Percentiles rank a stretch among this genome's conserved stretches.
These are phyloP conservation scores for Exophiala phaeomuriformis DNA, from an alignment of 2,329 filamentous ascomycete species.

Conservation along the genomic window DNA sequence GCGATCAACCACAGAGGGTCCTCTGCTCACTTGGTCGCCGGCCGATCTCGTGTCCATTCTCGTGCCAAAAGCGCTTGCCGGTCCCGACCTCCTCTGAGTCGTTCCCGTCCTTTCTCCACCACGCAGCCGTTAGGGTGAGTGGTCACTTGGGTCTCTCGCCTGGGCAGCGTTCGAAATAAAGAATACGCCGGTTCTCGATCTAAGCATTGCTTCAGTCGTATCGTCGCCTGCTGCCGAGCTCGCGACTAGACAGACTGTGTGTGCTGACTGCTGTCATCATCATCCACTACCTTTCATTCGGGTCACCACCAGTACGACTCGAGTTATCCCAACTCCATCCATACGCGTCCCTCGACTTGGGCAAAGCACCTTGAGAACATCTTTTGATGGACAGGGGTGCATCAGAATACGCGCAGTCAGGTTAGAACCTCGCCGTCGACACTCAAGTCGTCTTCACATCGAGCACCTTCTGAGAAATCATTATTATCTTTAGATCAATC, in stretches of 20 bases:
- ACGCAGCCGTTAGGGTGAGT: slow-evolving; percentile 19
- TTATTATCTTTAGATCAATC: slow-evolving; percentile 65
- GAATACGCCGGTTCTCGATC: slow-evolving; percentile 24
- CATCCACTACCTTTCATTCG: slow-evolving; percentile 21
- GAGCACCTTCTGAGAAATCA: slow-evolving; percentile 23
- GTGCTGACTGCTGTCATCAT: slow-evolving; percentile 22
- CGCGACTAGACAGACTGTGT: slow-evolving; percentile 20
- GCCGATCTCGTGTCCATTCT: slow-evolving; percentile 22
- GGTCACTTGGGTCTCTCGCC: slow-evolving; percentile 17
- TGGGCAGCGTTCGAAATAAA: slow-evolving; percentile 24
- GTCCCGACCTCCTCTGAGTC: slow-evolving; percentile 19
- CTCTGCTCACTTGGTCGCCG: slow-evolving; percentile 14
- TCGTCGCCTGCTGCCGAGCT: slow-evolving; percentile 24
- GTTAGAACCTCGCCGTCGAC: slow-evolving; percentile 63
- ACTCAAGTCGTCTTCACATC: slow-evolving; percentile 46
- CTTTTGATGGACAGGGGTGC: slow-evolving; percentile 52
- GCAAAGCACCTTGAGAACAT: slow-evolving; percentile 7
- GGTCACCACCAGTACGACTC: slow-evolving; percentile 15
- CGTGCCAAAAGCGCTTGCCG: slow-evolving; percentile 20
- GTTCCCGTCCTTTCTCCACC: slow-evolving; percentile 17
- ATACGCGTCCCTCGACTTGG: slow-evolving; percentile 11
- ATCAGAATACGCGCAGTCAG: slow-evolving; percentile 77
- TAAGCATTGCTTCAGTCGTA: slow-evolving; percentile 26
- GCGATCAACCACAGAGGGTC: slow-evolving; percentile 15
- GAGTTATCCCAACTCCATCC: slow-evolving; percentile 6